Evolutionary conservation across 2,329 filamentous ascomycete species (phyloP).

Genomic region (Neonectria ditissima): DNA sequence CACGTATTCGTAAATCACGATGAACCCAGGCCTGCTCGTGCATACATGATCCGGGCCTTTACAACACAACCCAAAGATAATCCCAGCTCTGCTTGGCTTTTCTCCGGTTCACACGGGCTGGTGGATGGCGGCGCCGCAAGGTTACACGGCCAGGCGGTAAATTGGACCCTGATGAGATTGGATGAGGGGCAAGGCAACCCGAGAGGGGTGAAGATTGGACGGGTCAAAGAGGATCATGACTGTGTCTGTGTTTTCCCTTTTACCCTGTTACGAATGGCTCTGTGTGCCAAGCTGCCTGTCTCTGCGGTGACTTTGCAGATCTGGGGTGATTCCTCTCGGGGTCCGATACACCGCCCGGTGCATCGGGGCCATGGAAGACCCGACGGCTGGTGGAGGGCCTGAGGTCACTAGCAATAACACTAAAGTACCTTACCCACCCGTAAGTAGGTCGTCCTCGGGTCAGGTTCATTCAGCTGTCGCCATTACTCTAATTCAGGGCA

Average conservation of each 20-base stretch:
- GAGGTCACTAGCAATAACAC: constrained; percentile 15
- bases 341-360: constrained; percentile 20
- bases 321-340: constrained; percentile 17
- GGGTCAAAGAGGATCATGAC: neutral
- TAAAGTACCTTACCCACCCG: constrained; percentile 3
- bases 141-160: constrained; percentile 32
- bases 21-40: neutral
- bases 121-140: constrained; percentile 26
- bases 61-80: neutral
- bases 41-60: neutral
- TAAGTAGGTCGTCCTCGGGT: neutral
- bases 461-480: neutral
- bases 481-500: neutral
- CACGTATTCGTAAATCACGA: neutral
- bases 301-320: constrained; percentile 5
- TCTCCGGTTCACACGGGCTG: constrained; percentile 37
- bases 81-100: constrained; percentile 17
- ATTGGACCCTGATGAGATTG: constrained; percentile 33
- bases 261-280: constrained; percentile 15
- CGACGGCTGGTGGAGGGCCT: neutral
- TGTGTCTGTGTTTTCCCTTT: constrained; percentile 11
- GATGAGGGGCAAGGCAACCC: constrained; percentile 16
- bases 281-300: neutral
- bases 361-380: constrained; percentile 15
- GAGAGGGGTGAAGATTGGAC: neutral